Evolutionary conservation across 345 rosid genomes (phyloP), one percentile per base, ranked within the genome.

Genomic region (Linum tenue): DNA sequence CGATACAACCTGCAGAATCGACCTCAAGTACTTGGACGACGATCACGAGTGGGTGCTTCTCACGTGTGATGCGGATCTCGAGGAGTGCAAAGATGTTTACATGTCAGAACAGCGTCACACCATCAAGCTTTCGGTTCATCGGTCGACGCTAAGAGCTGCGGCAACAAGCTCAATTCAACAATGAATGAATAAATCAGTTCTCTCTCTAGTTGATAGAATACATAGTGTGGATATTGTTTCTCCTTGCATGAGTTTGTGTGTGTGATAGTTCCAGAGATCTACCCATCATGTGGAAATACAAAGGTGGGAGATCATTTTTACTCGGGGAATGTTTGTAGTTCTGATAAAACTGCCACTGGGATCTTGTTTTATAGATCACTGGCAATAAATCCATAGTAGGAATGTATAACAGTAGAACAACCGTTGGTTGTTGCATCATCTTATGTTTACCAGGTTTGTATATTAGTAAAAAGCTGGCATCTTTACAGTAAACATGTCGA

Each of bases 31-130:
- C 64, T n/a, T 62, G 36, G 64, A 62, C 51, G 41, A 15, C 7
- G 64, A 62, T 62, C 64, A 14, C 16, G 64, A 62, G 11, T 38
- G 48, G 48, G 50, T 62, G 5, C 64, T 62, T 31, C 40, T 62
- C 50, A 39, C 48, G 31, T 62, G 64, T 41, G 64, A 62, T 22
- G 64, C 44, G 6, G 64, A 62, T 62, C 64, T 62, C 42, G 64
- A 62, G 41, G 64, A 62, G 43, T 62, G 64, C 43, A 62, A 62
- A 41, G 64, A 62, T 2, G 22, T 62, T 15, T 62, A 15, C 64
- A 62, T 48, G 64, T 39, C 31, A 5, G 40, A 15, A 1, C 3
- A n/a, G 50, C 7, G 64, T 50, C 48, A 62, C 15, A 39, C 36
- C 5, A 62, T 62, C 31, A 39, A 39, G n/a, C 40, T 62, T 5